Evolutionary conservation across 2,329 filamentous ascomycete genomes (phyloP), one percentile per base, ranked within the genome.

Genomic region (Stylonectria norvegica): DNA sequence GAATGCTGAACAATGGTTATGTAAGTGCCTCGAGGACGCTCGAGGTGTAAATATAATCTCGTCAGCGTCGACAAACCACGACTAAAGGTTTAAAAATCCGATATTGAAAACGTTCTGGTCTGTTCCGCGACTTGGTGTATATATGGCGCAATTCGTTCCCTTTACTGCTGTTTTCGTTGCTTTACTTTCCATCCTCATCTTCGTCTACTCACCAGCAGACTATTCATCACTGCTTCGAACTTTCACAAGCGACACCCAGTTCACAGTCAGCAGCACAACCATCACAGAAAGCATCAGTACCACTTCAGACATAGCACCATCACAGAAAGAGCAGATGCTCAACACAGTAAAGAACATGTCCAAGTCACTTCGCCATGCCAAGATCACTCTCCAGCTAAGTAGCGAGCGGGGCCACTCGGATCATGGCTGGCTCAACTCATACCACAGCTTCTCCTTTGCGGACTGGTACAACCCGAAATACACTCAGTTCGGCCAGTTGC

Each of bases 351-450:
- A 61, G 53, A 68, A 68, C 55, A 84, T 85, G 79, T 73, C 79
- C 40, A 81, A 79, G 63, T 68, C 76, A 37, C 78, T 85, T 45
- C 65, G 72, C 25, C 76, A 85, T 64, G 82, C 81, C 54, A 86
- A 85, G 57, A 85, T 94, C 68, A 78, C 77, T 25, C 83, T 84
- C 38, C 86, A 89, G 49, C 80, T 78, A 43, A 93, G 86, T 52
- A 71, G 73, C 43, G 72, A 77, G 31, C 78, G 89, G 36, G 89
- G 89, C 20, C 85, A 90, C 63, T 77, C 79, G 23, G 79, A 94
- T 62, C 86, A 94, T 63, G 87, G 85, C 63, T 95, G 89, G 89
- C 78, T 95, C 7, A 85, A 91, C 68, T 84, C 83, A 6, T 93
- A 86, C 68, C 88, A 94, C 70, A 87, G 83, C 48, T 94, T 95